These are phyloP conservation scores for Tuber calosporum DNA, from an alignment of 495 filamentous ascomycete species.

Conservation along the genomic window DNA sequence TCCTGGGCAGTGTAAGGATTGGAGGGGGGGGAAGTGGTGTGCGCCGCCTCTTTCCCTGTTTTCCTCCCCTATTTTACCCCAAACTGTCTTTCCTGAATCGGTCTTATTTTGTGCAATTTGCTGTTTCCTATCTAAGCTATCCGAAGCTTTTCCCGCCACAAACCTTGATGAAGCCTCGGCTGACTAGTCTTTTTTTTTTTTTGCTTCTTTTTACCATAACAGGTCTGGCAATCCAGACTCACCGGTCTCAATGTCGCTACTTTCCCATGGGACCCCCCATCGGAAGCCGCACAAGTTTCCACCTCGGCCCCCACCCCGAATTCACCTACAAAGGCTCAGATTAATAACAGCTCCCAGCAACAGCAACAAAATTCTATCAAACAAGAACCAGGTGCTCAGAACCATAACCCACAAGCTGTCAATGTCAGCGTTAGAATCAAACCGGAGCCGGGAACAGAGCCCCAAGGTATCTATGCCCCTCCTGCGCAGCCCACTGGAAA, in stretches of 20 bases:
- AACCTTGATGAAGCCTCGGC: constrained; percentile 17
- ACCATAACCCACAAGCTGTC: constrained; percentile 39
- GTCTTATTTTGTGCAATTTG: constrained; percentile 16
- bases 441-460: constrained; percentile 59
- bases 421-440: constrained; percentile 58
- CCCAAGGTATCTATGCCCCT: constrained; percentile 39
- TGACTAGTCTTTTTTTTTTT: constrained; percentile 42
- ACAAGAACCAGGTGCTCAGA: constrained; percentile 41
- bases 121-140: constrained; percentile 19
- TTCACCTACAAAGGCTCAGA: constrained; percentile 41
- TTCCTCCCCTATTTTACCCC: constrained; percentile 28
- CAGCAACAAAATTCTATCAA: constrained; percentile 32
- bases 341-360: constrained; percentile 37
- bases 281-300: constrained; percentile 49
- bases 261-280: constrained; percentile 90
- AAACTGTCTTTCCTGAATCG: constrained; percentile 34
- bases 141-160: constrained; percentile 16
- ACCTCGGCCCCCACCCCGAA: constrained; percentile 43
- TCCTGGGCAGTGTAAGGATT: constrained; percentile 3
- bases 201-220: constrained; percentile 16
- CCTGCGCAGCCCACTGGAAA: constrained; percentile 32
- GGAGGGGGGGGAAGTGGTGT: constrained; percentile 31
- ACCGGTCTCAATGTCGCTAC: constrained; percentile 70
- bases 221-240: constrained; percentile 92
- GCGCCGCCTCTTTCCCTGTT: constrained; percentile 41